Evolutionary conservation across 176 grass and related monocot species (phyloP), one percentile per base, ranked within the genome.

Genomic region (Oryza glumipatula): DNA sequence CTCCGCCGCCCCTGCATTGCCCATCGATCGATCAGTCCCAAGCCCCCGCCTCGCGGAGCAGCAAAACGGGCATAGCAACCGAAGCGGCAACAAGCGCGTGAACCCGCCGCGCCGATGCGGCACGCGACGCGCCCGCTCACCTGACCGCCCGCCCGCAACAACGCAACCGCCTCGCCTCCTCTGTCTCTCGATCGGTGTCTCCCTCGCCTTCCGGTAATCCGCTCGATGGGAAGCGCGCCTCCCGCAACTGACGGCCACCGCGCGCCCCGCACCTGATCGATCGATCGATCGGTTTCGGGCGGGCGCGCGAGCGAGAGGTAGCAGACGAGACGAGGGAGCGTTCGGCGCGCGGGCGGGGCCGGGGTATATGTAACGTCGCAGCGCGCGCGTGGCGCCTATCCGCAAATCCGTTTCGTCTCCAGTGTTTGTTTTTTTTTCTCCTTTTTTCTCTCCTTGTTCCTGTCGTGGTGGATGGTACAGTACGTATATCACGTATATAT

Each of bases 1-100:
- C 67, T 4, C 15, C 67, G 56, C 0, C 30, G 30, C 30, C 44
- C 71, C 85, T 84, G 85, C 85, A 91, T 91, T 91, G 84, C 47
- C 70, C 45, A 23, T 52, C 4, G 14, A 84, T 43, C 4, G 6
- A 84, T 80, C 68, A 28, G 13, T 32, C 23, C 82, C 21, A 4
- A 58, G 6, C 52, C 9, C 22, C 36, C 5, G 36, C 36, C 35
- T 6, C 36, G 36, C 30, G 39, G 28, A 17, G 6, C 13, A 5
- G 32, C 30, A 12, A 6, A 63, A 30, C 47, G 9, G 9, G 43
- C 45, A 3, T 58, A 41, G 17, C 39, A 26, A 4, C 48, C 3
- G 26, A 24, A 30, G 11, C 72, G 43, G 15, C 76, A 76, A 47
- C 51, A 85, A 86, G 85, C n/a, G 89, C 77, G 89, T 83, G 80